These are phyloP conservation scores for Suhomyces chickasaworum DNA, from an alignment of 1,139 yeast genomes.

Conservation along the genomic window DNA sequence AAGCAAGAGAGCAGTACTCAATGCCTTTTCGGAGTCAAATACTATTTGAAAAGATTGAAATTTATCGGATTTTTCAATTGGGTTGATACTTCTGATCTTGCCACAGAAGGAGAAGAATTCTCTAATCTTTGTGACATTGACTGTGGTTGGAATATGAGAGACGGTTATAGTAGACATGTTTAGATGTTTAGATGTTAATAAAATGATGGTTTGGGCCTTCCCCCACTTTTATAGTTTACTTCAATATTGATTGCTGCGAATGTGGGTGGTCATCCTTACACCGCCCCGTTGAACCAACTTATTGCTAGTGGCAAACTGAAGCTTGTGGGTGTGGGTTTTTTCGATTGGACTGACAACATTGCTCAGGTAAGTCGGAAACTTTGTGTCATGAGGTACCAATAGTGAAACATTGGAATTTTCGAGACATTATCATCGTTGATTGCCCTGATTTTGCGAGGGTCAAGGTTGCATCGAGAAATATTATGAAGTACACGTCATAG, in stretches of 20 bases:
- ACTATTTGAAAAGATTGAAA: conserved; percentile 49
- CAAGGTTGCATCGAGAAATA: neutral
- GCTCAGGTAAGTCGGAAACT: neutral
- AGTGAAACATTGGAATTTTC: neutral
- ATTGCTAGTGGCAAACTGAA: neutral
- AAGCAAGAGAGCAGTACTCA: conserved; percentile 70
- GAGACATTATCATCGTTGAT: neutral
- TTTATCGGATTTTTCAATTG: conserved; percentile 28
- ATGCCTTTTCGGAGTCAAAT: conserved; percentile 63
- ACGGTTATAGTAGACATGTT: conserved; percentile 53
- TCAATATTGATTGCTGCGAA: neutral
- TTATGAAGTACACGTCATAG: neutral
- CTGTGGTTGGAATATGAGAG: conserved; percentile 57
- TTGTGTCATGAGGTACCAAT: neutral
- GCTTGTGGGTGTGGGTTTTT: neutral
- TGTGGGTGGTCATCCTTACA: neutral
- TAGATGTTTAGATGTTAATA: neutral
- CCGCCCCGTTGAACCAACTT: neutral
- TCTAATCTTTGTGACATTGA: conserved; percentile 56
- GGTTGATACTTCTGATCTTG: conserved; percentile 50
- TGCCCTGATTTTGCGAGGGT: neutral
- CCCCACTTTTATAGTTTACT: neutral
- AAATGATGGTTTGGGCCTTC: neutral
- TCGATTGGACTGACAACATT: neutral
- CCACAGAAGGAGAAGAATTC: conserved; percentile 83